Percentiles rank a stretch among this genome's conserved stretches.
Evolutionary conservation across 1,139 yeast species (phyloP).

Genomic region (Kodamaea ohmeri): DNA sequence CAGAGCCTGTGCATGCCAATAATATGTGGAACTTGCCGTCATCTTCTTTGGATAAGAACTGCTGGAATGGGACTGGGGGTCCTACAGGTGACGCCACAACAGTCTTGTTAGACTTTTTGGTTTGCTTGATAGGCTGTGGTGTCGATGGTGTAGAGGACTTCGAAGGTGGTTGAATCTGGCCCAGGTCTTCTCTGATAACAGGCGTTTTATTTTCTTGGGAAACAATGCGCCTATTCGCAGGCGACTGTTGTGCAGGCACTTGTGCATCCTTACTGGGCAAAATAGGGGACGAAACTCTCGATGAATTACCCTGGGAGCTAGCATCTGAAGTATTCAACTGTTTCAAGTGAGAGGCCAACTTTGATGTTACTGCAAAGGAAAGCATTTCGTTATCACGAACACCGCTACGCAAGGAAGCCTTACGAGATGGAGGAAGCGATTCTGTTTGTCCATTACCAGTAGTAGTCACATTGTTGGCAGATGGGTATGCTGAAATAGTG

Average conservation of each 20-base stretch:
- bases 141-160: not conserved
- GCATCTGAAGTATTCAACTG: conserved; percentile 3
- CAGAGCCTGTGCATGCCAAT: conserved; percentile 93
- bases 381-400: conserved; percentile 14
- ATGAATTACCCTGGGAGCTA: conserved; percentile 6
- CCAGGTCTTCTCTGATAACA: not conserved
- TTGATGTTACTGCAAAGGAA: conserved; percentile 14
- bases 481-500: conserved; percentile 47
- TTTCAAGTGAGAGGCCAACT: conserved; percentile 9
- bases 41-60: conserved; percentile 66
- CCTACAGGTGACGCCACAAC: conserved; percentile 57
- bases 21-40: conserved; percentile 83
- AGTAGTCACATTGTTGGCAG: conserved; percentile 18
- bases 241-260: not conserved
- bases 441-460: not conserved
- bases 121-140: conserved; percentile 6
- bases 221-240: conserved; percentile 6
- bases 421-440: conserved; percentile 16
- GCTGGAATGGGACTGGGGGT: conserved; percentile 72
- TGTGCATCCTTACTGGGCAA: not conserved
- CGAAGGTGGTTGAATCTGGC: not conserved
- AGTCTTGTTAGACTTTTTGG: conserved; percentile 23
- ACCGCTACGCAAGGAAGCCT: conserved; percentile 14
- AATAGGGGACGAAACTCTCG: conserved; percentile 16
- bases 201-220: conserved; percentile 1